Evolutionary conservation across 441 rosid species (phyloP).

Genomic region (California macrophylla): DNA sequence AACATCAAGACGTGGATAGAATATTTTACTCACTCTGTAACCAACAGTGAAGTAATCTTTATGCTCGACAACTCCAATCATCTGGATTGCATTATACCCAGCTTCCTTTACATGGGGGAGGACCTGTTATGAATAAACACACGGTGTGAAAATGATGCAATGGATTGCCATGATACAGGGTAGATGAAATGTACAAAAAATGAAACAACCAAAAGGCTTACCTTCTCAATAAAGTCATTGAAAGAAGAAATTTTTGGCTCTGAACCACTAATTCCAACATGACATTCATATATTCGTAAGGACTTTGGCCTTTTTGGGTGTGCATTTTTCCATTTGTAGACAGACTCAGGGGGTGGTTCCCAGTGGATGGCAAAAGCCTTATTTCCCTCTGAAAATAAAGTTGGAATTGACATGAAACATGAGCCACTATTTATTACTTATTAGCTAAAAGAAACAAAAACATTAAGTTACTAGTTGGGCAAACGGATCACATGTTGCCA

Average conservation of each 20-base stretch:
- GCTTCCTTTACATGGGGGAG: conserved; percentile 83
- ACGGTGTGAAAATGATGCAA: conserved; percentile 12
- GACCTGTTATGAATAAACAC: conserved; percentile 39
- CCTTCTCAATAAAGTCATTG: conserved; percentile 69
- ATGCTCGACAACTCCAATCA: conserved; percentile 86
- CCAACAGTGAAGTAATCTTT: conserved; percentile 89
- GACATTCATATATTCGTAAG: conserved; percentile 88
- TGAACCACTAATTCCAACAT: conserved; percentile 89
- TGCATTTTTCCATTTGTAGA: conserved; percentile 68
- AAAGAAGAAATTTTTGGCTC: conserved; percentile 73
- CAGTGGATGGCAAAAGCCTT: conserved; percentile 88
- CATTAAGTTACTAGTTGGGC: background rate
- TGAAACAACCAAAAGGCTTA: conserved; percentile 21
- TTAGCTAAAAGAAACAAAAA: too few species aligned
- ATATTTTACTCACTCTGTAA: conserved; percentile 58
- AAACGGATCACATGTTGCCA: background rate
- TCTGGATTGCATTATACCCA: conserved; percentile 87
- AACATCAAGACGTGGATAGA: background rate
- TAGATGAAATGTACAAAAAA: conserved; percentile 7
- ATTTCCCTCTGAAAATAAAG: conserved; percentile 40
- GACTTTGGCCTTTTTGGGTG: conserved; percentile 56
- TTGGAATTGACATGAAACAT: conserved; percentile 15
- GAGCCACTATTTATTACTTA: background rate
- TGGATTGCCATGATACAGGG: conserved; percentile 12
- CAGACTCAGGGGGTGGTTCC: conserved; percentile 83